Evolutionary conservation across 306 rosid genomes (phyloP).

Genomic region (Hippophae tibetana): DNA sequence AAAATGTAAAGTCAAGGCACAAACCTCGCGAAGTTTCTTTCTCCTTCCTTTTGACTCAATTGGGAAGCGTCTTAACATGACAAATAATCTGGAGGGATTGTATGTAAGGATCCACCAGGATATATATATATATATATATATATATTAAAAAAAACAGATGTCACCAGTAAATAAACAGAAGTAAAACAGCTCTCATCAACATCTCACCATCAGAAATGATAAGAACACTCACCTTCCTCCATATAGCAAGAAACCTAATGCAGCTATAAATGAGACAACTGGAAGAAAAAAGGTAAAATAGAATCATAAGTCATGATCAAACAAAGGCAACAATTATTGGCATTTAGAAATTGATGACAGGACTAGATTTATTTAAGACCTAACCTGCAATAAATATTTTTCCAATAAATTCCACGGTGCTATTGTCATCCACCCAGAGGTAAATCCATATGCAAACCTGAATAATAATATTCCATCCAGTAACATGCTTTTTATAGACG

Average conservation of each 20-base stretch:
- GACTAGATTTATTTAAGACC: constrained; percentile 6
- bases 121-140: no score
- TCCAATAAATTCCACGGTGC: constrained; percentile 37
- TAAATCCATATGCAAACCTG: constrained; percentile 64
- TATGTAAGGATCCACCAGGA: no score
- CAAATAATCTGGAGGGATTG: constrained; percentile 37
- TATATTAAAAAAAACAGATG: not conserved
- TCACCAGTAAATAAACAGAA: constrained; percentile 8
- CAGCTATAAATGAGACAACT: constrained; percentile 58
- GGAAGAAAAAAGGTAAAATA: constrained; percentile 17
- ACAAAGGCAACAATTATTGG: not conserved
- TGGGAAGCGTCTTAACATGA: constrained; percentile 66
- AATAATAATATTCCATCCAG: not conserved
- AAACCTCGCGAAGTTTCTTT: constrained; percentile 68
- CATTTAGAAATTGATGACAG: not conserved
- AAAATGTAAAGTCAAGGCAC: constrained; percentile 8
- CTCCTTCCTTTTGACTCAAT: constrained; percentile 76
- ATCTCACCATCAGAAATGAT: not conserved
- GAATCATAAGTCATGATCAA: not conserved
- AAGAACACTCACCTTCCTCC: constrained; percentile 66
- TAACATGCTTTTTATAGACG: no score
- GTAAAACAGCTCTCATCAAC: no score
- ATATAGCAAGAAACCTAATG: constrained; percentile 63
- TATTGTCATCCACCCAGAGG: constrained; percentile 31
- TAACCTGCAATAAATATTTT: constrained; percentile 66